These are phyloP conservation scores for Nemania abortiva DNA, from an alignment of 2,329 filamentous ascomycete species.

Conservation along the genomic window DNA sequence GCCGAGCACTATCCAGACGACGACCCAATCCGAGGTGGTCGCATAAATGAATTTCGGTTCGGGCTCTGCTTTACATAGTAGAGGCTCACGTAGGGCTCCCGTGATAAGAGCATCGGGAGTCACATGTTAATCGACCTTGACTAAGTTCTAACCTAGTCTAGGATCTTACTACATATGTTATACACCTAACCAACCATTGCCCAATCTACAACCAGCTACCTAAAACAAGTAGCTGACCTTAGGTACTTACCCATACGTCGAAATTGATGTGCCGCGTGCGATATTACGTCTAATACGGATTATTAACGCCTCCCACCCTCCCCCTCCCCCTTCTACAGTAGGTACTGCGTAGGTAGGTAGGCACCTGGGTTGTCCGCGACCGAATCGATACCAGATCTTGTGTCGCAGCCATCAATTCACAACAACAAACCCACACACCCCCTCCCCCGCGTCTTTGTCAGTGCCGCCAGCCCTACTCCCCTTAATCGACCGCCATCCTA, in stretches of 20 bases:
- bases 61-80: neutral
- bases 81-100: constrained; percentile 10
- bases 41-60: constrained; percentile 7
- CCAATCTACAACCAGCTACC: no score
- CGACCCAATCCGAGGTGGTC: constrained; percentile 17
- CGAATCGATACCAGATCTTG: constrained; percentile 40
- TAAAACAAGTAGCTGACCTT: no score
- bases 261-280: neutral
- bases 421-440: neutral
- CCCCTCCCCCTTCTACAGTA: no score
- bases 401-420: constrained; percentile 28
- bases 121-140: neutral
- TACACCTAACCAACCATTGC: neutral
- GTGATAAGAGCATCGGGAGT: constrained; percentile 6
- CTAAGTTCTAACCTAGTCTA: no score
- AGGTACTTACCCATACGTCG: neutral
- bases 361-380: constrained; percentile 15
- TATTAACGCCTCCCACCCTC: neutral
- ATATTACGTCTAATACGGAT: constrained; percentile 32
- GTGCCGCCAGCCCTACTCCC: constrained; percentile 3
- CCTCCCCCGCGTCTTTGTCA: neutral
- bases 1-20: constrained; percentile 6
- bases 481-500: neutral
- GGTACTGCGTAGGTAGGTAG: no score
- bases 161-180: neutral